These are phyloP conservation scores for Citrus australasica DNA, from an alignment of 345 rosid genomes.

Conservation along the genomic window DNA sequence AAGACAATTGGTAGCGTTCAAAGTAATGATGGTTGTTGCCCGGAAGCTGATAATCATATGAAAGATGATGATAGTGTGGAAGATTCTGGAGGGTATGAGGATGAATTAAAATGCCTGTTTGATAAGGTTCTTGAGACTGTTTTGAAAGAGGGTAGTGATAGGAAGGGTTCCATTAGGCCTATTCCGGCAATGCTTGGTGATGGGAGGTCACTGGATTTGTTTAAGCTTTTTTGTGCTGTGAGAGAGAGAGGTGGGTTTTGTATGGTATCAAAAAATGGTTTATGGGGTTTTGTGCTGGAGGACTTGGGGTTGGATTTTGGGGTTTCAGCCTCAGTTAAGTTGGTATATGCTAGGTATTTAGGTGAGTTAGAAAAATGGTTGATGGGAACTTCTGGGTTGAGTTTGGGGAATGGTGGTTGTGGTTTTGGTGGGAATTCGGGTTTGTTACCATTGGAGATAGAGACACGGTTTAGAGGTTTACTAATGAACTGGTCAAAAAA, in stretches of 20 bases:
- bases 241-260: slow-evolving; percentile 58
- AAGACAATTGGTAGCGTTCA: slow-evolving; percentile 8
- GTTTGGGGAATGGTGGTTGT: slow-evolving; percentile 24
- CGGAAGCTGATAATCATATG: slow-evolving; percentile 11
- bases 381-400: slow-evolving; percentile 16
- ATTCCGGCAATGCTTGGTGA: slow-evolving; percentile 47
- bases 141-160: slow-evolving; percentile 29
- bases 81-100: slow-evolving; percentile 26
- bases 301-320: slow-evolving; percentile 44
- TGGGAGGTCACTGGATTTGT: slow-evolving; percentile 55
- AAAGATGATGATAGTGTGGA: slow-evolving; percentile 21
- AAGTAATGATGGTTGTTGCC: slow-evolving; percentile 15
- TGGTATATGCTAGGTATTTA: slow-evolving; percentile 57
- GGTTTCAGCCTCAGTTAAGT: slow-evolving; percentile 36
- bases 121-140: slow-evolving; percentile 49
- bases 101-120: slow-evolving; percentile 42
- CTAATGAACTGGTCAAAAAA: slow-evolving; percentile 21
- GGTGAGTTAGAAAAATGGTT: slow-evolving; percentile 52
- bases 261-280: slow-evolving; percentile 41
- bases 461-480: slow-evolving; percentile 41
- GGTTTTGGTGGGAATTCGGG: slow-evolving; percentile 18
- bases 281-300: slow-evolving; percentile 52
- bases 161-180: slow-evolving; percentile 40
- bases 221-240: slow-evolving; percentile 55
- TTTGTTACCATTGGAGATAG: slow-evolving; percentile 38